Conservation (phyloP, 257 asterid species). For the Solanum raphanifolium region DNA sequence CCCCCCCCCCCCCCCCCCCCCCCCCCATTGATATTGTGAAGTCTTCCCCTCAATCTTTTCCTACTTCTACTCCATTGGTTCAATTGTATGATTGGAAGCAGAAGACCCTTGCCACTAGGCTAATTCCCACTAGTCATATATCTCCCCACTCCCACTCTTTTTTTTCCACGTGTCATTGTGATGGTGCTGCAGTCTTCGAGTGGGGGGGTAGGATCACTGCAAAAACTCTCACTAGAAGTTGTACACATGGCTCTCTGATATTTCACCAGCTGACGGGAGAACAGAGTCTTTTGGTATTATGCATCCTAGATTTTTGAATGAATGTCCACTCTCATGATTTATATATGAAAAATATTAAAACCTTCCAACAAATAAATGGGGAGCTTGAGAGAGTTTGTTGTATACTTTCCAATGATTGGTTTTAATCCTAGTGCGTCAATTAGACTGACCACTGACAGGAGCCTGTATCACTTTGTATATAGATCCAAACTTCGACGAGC, state of each 20-base stretch:
- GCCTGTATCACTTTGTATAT: not conserved
- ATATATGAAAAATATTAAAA: not conserved
- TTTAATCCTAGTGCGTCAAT: not conserved
- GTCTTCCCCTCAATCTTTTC: not conserved
- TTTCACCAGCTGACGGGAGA: not conserved
- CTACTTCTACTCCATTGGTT: not conserved
- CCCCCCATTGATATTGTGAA: not conserved
- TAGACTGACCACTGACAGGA: not conserved
- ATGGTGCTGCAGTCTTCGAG: not conserved
- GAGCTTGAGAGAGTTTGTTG: not conserved
- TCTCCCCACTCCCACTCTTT: not conserved
- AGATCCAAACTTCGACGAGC: constrained; percentile 93
- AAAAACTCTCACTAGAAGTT: not conserved
- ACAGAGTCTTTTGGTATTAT: not conserved
- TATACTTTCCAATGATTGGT: not conserved
- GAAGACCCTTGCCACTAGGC: not conserved
- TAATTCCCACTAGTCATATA: not conserved
- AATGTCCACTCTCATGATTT: not conserved
- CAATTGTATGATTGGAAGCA: not conserved
- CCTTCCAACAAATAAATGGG: not conserved
- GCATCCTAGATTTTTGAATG: not conserved
- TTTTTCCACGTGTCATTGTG: not conserved
- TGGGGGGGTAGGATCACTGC: not conserved
- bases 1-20: no score
- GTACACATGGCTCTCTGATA: not conserved